Evolutionary conservation across 208 protist genomes (phyloP), one percentile per base, ranked within the genome.

Genomic region (Wallacemonas collosoma): DNA sequence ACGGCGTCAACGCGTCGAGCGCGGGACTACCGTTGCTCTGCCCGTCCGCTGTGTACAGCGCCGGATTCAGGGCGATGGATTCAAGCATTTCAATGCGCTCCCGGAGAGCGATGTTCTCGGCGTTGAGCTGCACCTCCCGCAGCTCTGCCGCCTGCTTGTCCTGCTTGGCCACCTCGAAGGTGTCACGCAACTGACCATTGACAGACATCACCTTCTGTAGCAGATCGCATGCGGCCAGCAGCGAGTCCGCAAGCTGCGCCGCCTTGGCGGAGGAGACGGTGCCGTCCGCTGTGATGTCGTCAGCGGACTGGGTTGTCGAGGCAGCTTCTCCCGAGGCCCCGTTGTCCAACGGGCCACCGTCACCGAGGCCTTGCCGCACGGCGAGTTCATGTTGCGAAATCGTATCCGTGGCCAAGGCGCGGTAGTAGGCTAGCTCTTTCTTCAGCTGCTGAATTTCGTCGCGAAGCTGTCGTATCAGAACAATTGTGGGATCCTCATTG

Each of bases 1-100:
- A 38, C 7, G 17, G 17, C 55, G n/a, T 12, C 8, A 26, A 55
- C 45, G 45, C 45, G 12, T 50, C 45, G 45, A 12, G 6, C 8
- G 45, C 6, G 45, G 45, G 45, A 50, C 45, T 50, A 12, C 45
- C 12, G 45, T 50, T 50, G 45, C 8, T 1, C 17, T 60, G n/a
- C 41, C 11, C n/a, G 61, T 69, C 12, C 8, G 14, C n/a, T 3
- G 6, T 57, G 50, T 54, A 68, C 26, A 74, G 80, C 76, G 7
- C 80, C 79, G n/a, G 73, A 39, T 91, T 76, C 26, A 97, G 81
- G 1, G 86, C 93, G 68, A 97, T 95, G 8, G 78, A 85, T 70
- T 97, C 90, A 15, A 97, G 76, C 76, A 93, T 81, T 65, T 94
- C 76, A 44, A 97, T 89, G 5, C 93, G 82, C 66, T 97, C 93